These are phyloP conservation scores for Loxodes magnus DNA, from an alignment of 73 alveolate genomes.

Conservation along the genomic window DNA sequence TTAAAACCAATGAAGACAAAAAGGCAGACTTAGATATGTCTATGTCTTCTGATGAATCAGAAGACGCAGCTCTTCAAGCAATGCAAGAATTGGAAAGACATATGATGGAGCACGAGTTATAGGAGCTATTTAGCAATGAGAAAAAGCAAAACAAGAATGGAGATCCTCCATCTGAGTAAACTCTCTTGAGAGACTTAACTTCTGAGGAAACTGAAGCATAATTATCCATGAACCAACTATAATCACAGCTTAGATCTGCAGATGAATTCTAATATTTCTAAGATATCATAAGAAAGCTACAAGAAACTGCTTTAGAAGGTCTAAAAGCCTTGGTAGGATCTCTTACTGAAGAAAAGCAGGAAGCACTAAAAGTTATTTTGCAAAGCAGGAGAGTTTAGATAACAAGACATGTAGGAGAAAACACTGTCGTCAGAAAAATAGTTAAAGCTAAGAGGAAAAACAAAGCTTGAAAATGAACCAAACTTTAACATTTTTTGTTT, in stretches of 20 bases:
- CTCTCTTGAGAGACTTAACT: too few species aligned
- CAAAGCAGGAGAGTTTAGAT: background rate
- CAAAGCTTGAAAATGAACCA: too few species aligned
- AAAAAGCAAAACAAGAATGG: too few species aligned
- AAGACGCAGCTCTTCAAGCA: background rate
- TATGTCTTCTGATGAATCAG: background rate
- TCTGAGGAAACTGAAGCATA: conserved; percentile 8
- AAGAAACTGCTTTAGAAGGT: background rate
- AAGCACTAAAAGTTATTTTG: background rate
- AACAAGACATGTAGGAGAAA: background rate
- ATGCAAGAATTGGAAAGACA: too few species aligned
- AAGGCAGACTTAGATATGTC: background rate
- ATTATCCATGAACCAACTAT: background rate
- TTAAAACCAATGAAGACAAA: background rate
- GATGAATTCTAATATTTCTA: background rate
- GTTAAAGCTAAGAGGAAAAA: too few species aligned
- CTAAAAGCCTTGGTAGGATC: background rate
- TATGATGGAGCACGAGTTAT: too few species aligned
- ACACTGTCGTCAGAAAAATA: conserved; percentile 9
- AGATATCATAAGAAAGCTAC: background rate
- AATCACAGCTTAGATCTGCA: background rate
- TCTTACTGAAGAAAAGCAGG: background rate
- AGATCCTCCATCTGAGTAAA: too few species aligned
- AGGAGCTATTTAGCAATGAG: too few species aligned
- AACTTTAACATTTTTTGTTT: too few species aligned